Evolutionary conservation across 768 basidiomycete species (phyloP).

Genomic region (Agrocybe chaxingu): DNA sequence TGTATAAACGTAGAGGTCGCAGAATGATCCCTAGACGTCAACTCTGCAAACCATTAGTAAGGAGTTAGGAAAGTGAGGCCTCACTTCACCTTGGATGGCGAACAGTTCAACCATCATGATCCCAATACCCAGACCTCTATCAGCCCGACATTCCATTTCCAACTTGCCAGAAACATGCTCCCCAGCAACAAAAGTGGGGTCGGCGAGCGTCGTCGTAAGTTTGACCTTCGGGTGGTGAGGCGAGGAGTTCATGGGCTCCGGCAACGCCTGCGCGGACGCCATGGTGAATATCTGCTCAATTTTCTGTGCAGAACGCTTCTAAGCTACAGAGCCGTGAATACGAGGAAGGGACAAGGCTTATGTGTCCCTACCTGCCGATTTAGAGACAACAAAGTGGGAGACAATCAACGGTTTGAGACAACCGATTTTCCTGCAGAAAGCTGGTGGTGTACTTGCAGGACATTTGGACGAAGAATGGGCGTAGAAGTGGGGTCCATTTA

Average conservation of each 20-base stretch:
- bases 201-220: slow-evolving; percentile 57
- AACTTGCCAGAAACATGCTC: slow-evolving; percentile 67
- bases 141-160: slow-evolving; percentile 77
- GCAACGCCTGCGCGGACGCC: slow-evolving; percentile 22
- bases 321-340: too few relatives aligned
- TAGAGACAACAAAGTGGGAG: too few relatives aligned
- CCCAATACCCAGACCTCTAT: slow-evolving; percentile 69
- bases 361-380: too few relatives aligned
- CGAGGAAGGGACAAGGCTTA: too few relatives aligned
- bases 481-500: too few relatives aligned
- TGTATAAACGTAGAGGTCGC: slow-evolving; percentile 78
- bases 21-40: slow-evolving; percentile 75
- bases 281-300: not conserved
- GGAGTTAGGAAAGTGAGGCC: slow-evolving; percentile 7
- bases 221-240: slow-evolving; percentile 77
- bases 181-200: slow-evolving; percentile 65
- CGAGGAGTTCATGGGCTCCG: slow-evolving; percentile 79
- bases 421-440: too few relatives aligned
- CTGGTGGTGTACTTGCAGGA: too few relatives aligned
- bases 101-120: slow-evolving; percentile 77
- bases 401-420: too few relatives aligned
- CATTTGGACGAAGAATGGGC: too few relatives aligned
- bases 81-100: slow-evolving; percentile 60
- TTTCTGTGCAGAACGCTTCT: not conserved
- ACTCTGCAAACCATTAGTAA: slow-evolving; percentile 39